Evolutionary conservation across 208 protist genomes (phyloP).

Genomic region (Wallacemonas sp.): DNA sequence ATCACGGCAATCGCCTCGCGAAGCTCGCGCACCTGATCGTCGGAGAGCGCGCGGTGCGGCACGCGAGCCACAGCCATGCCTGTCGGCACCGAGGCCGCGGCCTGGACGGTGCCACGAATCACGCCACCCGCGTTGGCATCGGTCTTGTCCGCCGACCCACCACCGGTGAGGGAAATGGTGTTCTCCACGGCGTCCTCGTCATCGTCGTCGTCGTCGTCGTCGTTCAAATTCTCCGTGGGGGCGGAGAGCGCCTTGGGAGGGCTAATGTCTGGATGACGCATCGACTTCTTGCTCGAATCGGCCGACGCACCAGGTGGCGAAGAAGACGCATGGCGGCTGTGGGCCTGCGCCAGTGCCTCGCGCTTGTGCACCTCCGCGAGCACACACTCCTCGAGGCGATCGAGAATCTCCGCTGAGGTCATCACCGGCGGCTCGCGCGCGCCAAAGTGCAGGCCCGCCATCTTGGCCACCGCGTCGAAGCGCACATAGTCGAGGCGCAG

Average conservation of each 20-base stretch:
- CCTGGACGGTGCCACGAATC: background rate
- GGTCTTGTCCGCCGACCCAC: background rate
- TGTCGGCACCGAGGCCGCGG: slow-evolving; percentile 16
- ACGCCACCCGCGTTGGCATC: background rate
- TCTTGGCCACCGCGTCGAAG: slow-evolving; percentile 49
- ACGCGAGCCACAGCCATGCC: slow-evolving; percentile 33
- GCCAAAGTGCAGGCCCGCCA: slow-evolving; percentile 85
- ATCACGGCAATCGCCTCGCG: slow-evolving; percentile 30
- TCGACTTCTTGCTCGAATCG: background rate
- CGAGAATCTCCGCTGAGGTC: slow-evolving; percentile 21
- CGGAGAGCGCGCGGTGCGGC: slow-evolving; percentile 36
- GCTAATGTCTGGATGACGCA: background rate
- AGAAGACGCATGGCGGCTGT: background rate
- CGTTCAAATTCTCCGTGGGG: background rate
- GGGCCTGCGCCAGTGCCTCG: background rate
- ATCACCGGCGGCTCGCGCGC: slow-evolving; percentile 27
- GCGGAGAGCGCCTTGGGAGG: background rate
- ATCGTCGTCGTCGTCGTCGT: slow-evolving; percentile 10
- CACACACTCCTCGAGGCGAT: slow-evolving; percentile 18
- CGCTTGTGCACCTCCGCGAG: background rate
- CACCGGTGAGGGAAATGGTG: background rate
- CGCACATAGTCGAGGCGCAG: slow-evolving; percentile 78
- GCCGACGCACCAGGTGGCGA: no score
- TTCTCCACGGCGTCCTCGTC: slow-evolving; percentile 19
- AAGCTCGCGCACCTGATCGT: slow-evolving; percentile 32